Conservation (phyloP, 768 basidiomycete species). For the Tephrocybe sp. region DNA sequence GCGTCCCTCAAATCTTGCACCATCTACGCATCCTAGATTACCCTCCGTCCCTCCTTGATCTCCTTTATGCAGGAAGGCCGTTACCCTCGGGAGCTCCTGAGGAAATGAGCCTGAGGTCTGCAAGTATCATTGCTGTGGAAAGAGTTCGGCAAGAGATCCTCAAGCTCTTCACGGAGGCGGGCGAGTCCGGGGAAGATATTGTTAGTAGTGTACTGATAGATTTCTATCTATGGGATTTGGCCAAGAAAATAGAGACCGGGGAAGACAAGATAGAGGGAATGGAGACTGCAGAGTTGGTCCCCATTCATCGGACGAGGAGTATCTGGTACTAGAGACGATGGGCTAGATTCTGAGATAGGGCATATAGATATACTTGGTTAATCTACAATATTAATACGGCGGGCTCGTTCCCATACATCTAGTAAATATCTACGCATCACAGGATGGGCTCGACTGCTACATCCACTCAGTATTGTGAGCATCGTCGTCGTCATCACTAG, state of each 20-base stretch:
- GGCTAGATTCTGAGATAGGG: too few relatives aligned
- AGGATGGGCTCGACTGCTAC: neutral
- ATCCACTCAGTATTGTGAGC: conserved; percentile 22
- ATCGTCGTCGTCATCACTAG: conserved; percentile 25
- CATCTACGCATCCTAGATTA: conserved; percentile 77
- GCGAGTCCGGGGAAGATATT: conserved; percentile 23
- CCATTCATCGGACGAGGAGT: conserved; percentile 77
- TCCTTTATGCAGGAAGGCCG: conserved; percentile 41
- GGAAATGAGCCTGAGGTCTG: conserved; percentile 77
- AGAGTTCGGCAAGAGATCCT: conserved; percentile 60
- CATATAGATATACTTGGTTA: too few relatives aligned
- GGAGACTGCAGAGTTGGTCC: conserved; percentile 52
- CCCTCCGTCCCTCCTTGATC: conserved; percentile 53
- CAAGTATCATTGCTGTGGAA: conserved; percentile 80
- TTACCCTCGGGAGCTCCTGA: conserved; percentile 59
- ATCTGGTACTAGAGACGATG: conserved; percentile 85
- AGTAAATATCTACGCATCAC: neutral
- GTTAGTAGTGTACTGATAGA: conserved; percentile 83
- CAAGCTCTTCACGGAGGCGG: conserved; percentile 27
- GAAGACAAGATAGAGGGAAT: conserved; percentile 59
- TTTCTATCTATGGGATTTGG: conserved; percentile 89
- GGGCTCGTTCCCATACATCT: neutral
- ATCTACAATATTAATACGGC: conserved; percentile 6
- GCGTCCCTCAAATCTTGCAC: conserved; percentile 88
- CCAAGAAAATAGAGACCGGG: conserved; percentile 68